Base-by-base conservation (phyloP, 176 grass and related monocot genomes). In the Oryza nivara region DNA sequence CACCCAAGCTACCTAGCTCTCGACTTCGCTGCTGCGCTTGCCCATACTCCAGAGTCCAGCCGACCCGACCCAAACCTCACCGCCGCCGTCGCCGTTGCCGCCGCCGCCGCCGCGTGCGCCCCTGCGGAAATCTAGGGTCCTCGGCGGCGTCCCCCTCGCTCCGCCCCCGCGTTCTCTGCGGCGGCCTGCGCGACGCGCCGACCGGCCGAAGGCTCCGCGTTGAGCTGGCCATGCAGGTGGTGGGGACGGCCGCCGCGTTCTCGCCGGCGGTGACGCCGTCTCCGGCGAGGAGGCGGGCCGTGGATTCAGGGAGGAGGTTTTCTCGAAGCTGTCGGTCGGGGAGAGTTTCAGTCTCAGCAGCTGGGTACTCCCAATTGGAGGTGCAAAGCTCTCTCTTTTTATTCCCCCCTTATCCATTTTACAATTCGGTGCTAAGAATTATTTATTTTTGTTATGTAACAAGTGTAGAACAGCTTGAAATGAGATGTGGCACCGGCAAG, bases 311-410 rank as follows among this genome's bases (percentile, higher is more conserved):
- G 54, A 78, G 79, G 83, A 22, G 30, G 44, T 19, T 22, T 14
- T 81, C 82, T 76, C 65, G 80, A 25, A 83, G 73, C 44, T 32
- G 52, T 26, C 56, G 20, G 23, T 30, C 75, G n/a, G 36, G 61
- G 9, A 60, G 65, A 35, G 58, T 86, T 15, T 85, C 75, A 30
- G 16, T 56, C 9, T 58, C 54, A 6, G 19, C 54, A 7, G 56
- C 65, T 66, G 82, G 35, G 56, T 86, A 83, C 61, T 89, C 78
- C 41, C 88, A 85, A 43, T 64, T 94, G 40, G 87, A 94, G 88
- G 92, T 94, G 49, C n/a, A 66, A 10, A 3, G 8, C 56, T 22
- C 8, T 65, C 43, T 3, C 46, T 72, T 11, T 11, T 32, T 32
- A 32, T 32, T 5, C 2, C 3, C 52, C 1, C 9, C 9, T 65